Conservation (phyloP, 495 filamentous ascomycete genomes). For the Trichoderma orchidacearum region DNA sequence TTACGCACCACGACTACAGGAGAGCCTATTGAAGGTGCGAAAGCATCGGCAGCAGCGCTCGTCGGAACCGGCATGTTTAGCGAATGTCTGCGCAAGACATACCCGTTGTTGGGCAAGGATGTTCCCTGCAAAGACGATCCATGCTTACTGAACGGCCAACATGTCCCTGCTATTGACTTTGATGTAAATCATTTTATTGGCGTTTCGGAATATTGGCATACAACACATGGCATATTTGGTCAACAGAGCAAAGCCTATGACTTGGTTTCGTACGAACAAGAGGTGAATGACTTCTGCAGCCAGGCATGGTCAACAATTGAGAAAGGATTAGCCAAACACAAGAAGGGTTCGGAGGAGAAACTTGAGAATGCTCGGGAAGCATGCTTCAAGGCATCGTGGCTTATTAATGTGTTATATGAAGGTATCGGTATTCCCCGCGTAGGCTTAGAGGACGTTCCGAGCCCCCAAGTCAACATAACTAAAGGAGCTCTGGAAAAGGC, state of each 20-base stretch:
- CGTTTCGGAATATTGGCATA: constrained; percentile 98
- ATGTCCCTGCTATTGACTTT: constrained; percentile 94
- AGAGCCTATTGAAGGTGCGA: constrained; percentile 18
- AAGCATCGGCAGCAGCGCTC: constrained; percentile 27
- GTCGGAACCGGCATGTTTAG: constrained; percentile 77
- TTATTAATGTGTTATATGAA: constrained; percentile 90
- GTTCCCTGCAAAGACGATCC: constrained; percentile 70
- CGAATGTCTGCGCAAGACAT: constrained; percentile 70
- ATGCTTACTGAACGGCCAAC: constrained; percentile 76
- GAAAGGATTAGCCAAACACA: constrained; percentile 39
- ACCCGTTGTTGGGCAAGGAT: constrained; percentile 82
- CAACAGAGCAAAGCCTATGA: constrained; percentile 79
- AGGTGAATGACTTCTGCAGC: constrained; percentile 74
- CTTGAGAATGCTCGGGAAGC: constrained; percentile 63
- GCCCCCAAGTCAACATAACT: constrained; percentile 52
- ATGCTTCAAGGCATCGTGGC: constrained; percentile 96
- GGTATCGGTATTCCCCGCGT: constrained; percentile 91
- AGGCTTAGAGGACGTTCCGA: constrained; percentile 48
- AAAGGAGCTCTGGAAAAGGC: constrained; percentile 56
- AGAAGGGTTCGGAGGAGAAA: constrained; percentile 59
- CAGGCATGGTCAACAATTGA: constrained; percentile 69
- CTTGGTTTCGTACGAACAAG: constrained; percentile 76
- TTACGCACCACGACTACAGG: constrained; percentile 56
- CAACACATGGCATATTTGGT: constrained; percentile 88
- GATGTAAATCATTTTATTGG: constrained; percentile 96